phyloP scores from a whole-genome alignment of 352 stramenopile species.

The Globisporangium nagaii region DNA sequence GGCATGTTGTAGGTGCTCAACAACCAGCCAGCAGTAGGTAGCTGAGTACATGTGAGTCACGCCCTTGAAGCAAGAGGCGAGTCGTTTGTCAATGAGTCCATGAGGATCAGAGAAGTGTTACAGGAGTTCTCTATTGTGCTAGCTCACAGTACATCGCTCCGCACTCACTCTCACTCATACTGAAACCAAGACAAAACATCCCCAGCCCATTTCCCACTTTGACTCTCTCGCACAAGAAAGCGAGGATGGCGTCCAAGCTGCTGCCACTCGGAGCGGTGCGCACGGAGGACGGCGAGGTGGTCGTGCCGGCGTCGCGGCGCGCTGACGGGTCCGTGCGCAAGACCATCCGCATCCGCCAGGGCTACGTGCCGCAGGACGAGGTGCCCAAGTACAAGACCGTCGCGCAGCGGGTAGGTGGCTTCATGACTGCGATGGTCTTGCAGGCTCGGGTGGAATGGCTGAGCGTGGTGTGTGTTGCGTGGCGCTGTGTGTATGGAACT shows the following conservation, averaged over 20 bases:
- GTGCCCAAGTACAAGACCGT: constrained; percentile 75
- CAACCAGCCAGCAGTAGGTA: too few species aligned
- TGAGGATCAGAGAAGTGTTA: too few species aligned
- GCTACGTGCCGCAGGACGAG: constrained; percentile 81
- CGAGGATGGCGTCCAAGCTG: constrained; percentile 1
- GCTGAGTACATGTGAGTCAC: too few species aligned
- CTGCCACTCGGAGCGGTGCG: constrained; percentile 63
- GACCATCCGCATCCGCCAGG: constrained; percentile 72
- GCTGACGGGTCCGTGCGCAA: constrained; percentile 76
- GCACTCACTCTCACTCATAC: too few species aligned
- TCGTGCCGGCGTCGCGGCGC: constrained; percentile 55
- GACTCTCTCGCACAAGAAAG: too few species aligned
- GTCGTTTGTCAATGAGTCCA: too few species aligned
- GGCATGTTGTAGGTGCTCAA: not conserved
- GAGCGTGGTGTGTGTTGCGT: not conserved
- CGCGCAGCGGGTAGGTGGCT: constrained; percentile 34
- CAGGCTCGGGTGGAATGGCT: not conserved
- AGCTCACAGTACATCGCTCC: too few species aligned
- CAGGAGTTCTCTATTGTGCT: too few species aligned
- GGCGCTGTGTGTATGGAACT: constrained; percentile 4
- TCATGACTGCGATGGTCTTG: constrained; percentile 12
- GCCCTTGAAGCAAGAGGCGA: too few species aligned
- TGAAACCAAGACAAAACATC: too few species aligned
- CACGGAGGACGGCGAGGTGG: constrained; percentile 49
- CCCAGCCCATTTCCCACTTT: not conserved